These are phyloP conservation scores for Aspergillus fischeri DNA, from an alignment of 2,329 filamentous ascomycete genomes.

Conservation along the genomic window DNA sequence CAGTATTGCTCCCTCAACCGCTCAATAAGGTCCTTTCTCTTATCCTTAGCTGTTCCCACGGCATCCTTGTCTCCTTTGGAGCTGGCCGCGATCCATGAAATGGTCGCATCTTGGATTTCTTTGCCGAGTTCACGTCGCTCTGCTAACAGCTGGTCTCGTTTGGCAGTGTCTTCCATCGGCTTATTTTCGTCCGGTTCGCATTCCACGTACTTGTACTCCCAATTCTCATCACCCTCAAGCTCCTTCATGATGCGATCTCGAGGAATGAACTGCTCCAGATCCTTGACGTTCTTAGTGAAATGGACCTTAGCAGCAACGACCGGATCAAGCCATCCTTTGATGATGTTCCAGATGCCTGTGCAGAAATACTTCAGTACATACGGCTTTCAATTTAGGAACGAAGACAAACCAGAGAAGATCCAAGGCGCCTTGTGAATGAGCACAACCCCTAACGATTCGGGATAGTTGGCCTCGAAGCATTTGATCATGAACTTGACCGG, in stretches of 20 bases:
- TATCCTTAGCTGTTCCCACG: conserved; percentile 49
- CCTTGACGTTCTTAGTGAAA: conserved; percentile 78
- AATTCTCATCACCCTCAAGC: conserved; percentile 80
- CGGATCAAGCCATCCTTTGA: conserved; percentile 92
- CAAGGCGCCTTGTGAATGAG: conserved; percentile 95
- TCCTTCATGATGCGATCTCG: conserved; percentile 70
- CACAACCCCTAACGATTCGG: conserved; percentile 83
- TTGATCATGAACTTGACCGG: conserved; percentile 99
- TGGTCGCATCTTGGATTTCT: conserved; percentile 69
- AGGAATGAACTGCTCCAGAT: conserved; percentile 73
- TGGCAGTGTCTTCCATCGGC: conserved; percentile 62
- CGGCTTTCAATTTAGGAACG: background rate
- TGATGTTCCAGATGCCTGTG: conserved; percentile 88
- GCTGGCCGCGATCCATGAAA: conserved; percentile 65
- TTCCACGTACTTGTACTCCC: conserved; percentile 78
- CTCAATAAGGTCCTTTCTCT: conserved; percentile 59
- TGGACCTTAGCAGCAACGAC: conserved; percentile 92
- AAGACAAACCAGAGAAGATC: conserved; percentile 77
- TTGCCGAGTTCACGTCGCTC: conserved; percentile 64
- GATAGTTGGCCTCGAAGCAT: conserved; percentile 98
- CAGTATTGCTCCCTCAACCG: conserved; percentile 75
- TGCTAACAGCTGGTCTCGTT: conserved; percentile 59
- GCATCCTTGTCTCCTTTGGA: conserved; percentile 44
- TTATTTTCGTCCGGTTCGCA: conserved; percentile 72
- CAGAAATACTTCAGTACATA: background rate